Conservation (phyloP, 306 rosid genomes). For the Hippophae gyantsensis region DNA sequence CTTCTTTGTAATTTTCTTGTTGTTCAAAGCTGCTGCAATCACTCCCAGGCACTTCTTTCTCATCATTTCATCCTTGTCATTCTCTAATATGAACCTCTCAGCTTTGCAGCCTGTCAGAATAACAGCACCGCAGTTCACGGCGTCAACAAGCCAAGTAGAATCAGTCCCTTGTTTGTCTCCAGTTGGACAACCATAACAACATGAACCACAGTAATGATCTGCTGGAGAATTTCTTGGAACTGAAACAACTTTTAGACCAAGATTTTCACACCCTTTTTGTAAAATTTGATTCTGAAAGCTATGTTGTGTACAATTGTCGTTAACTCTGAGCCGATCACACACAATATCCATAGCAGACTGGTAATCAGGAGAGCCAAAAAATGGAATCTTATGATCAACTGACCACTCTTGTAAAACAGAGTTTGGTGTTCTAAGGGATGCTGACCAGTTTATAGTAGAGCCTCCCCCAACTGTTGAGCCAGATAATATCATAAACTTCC, state of each 20-base stretch:
- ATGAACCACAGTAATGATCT: conserved; percentile 78
- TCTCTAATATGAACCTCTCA: conserved; percentile 45
- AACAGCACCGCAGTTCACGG: conserved; percentile 67
- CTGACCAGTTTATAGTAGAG: conserved; percentile 90
- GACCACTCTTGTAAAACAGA: conserved; percentile 70
- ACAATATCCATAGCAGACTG: conserved; percentile 67
- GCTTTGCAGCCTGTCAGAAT: conserved; percentile 76
- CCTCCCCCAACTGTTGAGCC: conserved; percentile 97
- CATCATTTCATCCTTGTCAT: conserved; percentile 25
- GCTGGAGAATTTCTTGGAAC: conserved; percentile 61
- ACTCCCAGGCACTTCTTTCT: conserved; percentile 60
- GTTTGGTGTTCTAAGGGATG: conserved; percentile 70
- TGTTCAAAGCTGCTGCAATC: conserved; percentile 38
- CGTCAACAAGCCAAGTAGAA: conserved; percentile 76
- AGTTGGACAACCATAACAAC: conserved; percentile 64
- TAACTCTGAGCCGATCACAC: conserved; percentile 69
- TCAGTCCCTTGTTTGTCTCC: conserved; percentile 73
- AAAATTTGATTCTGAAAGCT: conserved; percentile 64
- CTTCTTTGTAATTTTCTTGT: conserved; percentile 43
- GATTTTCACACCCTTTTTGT: conserved; percentile 64
- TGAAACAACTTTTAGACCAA: conserved; percentile 54
- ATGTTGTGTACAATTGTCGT: conserved; percentile 36
- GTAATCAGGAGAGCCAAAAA: conserved; percentile 51
- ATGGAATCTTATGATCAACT: conserved; percentile 43
- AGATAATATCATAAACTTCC: conserved; percentile 62